Evolutionary conservation across 164 flowering plant genomes (phyloP), one percentile per base, ranked within the genome.

Genomic region (Umbellularia californica): DNA sequence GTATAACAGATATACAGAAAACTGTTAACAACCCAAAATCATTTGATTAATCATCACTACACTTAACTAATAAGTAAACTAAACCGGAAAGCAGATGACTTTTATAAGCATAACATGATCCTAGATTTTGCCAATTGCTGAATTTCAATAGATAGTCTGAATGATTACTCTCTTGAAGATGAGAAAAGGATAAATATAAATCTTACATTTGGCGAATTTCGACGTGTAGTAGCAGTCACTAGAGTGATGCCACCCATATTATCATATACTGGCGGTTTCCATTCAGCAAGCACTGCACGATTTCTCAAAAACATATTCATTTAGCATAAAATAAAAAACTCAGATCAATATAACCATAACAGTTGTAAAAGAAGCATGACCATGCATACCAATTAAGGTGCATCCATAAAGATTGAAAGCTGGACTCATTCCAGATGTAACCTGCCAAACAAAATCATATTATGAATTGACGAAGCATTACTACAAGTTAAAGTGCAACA

Each of bases 351-450:
- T 17, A 58, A 76, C 19, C 50, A 51, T 67, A 23, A 68, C 58
- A 13, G 7, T 24, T 67, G 24, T 35, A 28, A 70, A 65, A 62
- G 27, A 23, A 35, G 52, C 20, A 6, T 13, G 22, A 1, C 65
- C 27, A 66, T 25, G 35, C 28, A 70, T 89, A 95, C 99, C 99
- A 25, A 95, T 91, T 74, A 95, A 85, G 65, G 97, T 93, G 83
- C 99, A 95, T 68, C 99, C 99, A 76, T 95, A 93, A 50, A 85
- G 97, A 83, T 95, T 95, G 82, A 95, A 92, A 58, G 83, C 90
- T 52, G 99, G 99, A 78, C 95, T 95, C 99, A 95, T 95, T 74
- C 99, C 98, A 75, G 99, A 95, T 76, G 97, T 89, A 73, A 95
- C 97, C 98, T 95, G 82, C 65, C 77, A 65, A 64, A 79, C 3